These are phyloP conservation scores for Pythium dissimile DNA, from an alignment of 352 stramenopile genomes.

Conservation along the genomic window DNA sequence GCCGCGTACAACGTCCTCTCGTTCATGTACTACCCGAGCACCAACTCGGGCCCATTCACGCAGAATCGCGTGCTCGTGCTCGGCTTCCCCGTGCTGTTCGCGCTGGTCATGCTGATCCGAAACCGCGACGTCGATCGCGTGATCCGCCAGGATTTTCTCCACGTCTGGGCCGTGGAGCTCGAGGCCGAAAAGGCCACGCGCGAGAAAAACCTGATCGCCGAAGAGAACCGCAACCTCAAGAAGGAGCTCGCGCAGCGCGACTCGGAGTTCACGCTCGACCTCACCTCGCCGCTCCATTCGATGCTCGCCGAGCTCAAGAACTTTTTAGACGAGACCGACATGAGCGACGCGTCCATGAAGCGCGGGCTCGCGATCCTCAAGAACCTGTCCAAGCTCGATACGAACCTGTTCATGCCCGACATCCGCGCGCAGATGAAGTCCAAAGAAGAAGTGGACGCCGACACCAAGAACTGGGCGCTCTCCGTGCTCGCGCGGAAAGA, in stretches of 20 bases:
- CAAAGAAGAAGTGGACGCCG: conserved; percentile 71
- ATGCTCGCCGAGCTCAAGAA: conserved; percentile 74
- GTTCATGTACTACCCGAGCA: conserved; percentile 60
- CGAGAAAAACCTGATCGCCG: conserved; percentile 78
- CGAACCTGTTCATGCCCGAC: conserved; percentile 81
- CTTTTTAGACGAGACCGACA: conserved; percentile 64
- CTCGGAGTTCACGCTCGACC: conserved; percentile 65
- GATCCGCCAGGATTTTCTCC: conserved; percentile 74
- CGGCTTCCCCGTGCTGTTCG: conserved; percentile 65
- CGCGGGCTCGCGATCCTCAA: conserved; percentile 59
- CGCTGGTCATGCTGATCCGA: conserved; percentile 63
- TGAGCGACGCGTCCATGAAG: conserved; percentile 54
- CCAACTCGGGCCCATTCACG: conserved; percentile 57
- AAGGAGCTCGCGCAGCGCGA: conserved; percentile 71
- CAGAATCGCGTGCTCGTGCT: conserved; percentile 65
- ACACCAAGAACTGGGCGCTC: conserved; percentile 82
- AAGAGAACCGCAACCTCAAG: conserved; percentile 80
- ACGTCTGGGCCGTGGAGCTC: conserved; percentile 73
- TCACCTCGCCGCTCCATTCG: conserved; percentile 68
- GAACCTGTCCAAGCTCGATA: conserved; percentile 68
- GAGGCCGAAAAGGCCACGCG: conserved; percentile 64
- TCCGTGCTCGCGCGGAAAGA: conserved; percentile 74
- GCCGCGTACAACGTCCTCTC: conserved; percentile 61
- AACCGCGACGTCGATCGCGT: conserved; percentile 76
- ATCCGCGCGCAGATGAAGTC: conserved; percentile 81